A percentile compares a stretch with the other conserved stretches of the same genome.
Conservation (phyloP, 2,329 filamentous ascomycete genomes). For the Chrysosporium queenslandicum region DNA sequence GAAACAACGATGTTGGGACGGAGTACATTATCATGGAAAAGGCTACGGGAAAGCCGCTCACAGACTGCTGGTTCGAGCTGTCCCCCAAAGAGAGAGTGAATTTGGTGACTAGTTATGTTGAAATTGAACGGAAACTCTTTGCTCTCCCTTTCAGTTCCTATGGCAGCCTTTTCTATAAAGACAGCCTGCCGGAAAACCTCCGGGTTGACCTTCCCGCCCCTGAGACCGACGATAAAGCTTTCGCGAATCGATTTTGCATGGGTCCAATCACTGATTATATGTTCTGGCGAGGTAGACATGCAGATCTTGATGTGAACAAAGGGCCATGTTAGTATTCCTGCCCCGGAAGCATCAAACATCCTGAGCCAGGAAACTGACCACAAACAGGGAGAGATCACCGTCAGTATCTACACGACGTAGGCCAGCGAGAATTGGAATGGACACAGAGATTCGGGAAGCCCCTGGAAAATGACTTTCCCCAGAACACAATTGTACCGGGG, state of each 20-base stretch:
- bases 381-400: conserved; percentile 8
- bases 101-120: conserved; percentile 17
- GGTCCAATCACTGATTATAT: too few relatives aligned
- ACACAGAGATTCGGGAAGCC: conserved; percentile 13
- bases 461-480: conserved; percentile 6
- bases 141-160: conserved; percentile 7
- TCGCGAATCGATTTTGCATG: conserved; percentile 13
- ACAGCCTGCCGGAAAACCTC: conserved; percentile 13
- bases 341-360: not conserved
- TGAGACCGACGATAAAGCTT: conserved; percentile 13
- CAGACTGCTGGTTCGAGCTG: conserved; percentile 20
- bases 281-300: too few relatives aligned
- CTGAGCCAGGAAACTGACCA: conserved; percentile 2
- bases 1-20: conserved; percentile 20
- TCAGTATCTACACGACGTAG: conserved; percentile 11
- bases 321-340: conserved; percentile 3
- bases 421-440: conserved; percentile 10
- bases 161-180: conserved; percentile 14
- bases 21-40: conserved; percentile 25
- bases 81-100: conserved; percentile 17
- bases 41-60: conserved; percentile 17
- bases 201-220: conserved; percentile 17
- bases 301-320: conserved; percentile 9
- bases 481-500: conserved; percentile 6
- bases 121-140: conserved; percentile 13